phyloP scores from a whole-genome alignment of 148 eudicot genomes.

The Silene uniflora region DNA sequence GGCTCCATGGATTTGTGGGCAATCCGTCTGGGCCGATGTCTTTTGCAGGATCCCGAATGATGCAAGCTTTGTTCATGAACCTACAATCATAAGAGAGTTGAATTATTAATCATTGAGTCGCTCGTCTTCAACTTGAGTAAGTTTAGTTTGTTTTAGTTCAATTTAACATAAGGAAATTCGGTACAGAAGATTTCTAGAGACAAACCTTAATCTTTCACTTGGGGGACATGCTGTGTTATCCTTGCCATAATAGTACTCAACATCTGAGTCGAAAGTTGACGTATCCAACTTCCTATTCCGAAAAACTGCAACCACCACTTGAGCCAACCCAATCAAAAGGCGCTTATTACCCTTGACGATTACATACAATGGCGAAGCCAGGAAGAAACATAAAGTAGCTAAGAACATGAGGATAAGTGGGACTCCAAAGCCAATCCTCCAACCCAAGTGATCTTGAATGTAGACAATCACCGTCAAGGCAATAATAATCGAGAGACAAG shows the following conservation, averaged over 20 bases:
- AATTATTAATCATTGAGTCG: no score
- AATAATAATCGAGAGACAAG: constrained; percentile 44
- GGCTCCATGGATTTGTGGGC: constrained; percentile 49
- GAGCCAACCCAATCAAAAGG: constrained; percentile 51
- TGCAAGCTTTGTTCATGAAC: constrained; percentile 64
- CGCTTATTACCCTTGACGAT: constrained; percentile 43
- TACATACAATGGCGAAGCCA: constrained; percentile 58
- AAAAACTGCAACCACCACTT: constrained; percentile 49
- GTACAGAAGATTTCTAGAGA: neutral
- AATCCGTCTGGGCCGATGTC: constrained; percentile 43
- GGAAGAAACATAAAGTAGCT: constrained; percentile 42
- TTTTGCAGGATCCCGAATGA: constrained; percentile 37
- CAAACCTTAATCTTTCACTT: constrained; percentile 53
- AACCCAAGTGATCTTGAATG: constrained; percentile 73
- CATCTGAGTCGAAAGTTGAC: constrained; percentile 25
- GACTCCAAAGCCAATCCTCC: constrained; percentile 77
- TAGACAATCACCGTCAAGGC: constrained; percentile 70
- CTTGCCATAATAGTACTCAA: constrained; percentile 37
- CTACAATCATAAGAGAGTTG: constrained; percentile 19
- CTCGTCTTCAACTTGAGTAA: no score
- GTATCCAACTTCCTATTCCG: constrained; percentile 41
- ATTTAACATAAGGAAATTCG: neutral
- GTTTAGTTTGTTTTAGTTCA: neutral
- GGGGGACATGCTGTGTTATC: constrained; percentile 38
- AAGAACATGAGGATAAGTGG: constrained; percentile 63